phyloP scores from a whole-genome alignment of 2,329 filamentous ascomycete species.

The Sporothrix luriei region DNA sequence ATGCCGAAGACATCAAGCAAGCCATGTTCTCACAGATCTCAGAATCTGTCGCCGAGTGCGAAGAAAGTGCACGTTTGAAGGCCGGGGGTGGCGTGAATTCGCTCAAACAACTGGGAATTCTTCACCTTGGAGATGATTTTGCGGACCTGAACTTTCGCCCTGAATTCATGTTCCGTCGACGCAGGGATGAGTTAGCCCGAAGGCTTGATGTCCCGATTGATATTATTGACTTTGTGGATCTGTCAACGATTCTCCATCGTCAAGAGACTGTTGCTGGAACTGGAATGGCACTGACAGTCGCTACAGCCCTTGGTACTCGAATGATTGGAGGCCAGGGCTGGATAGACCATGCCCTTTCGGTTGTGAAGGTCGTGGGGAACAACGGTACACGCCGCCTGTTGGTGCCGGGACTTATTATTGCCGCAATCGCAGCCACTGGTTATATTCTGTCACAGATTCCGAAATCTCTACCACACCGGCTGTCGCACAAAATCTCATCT shows the following conservation, averaged over 20 bases:
- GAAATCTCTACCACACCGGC: conserved; percentile 79
- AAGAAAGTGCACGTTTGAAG: conserved; percentile 79
- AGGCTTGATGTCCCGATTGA: conserved; percentile 88
- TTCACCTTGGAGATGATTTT: conserved; percentile 87
- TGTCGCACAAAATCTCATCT: conserved; percentile 79
- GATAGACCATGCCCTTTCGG: conserved; percentile 83
- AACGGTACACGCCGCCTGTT: conserved; percentile 80
- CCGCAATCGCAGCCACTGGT: conserved; percentile 71
- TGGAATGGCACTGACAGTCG: conserved; percentile 90
- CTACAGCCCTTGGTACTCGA: conserved; percentile 79
- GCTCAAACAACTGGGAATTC: conserved; percentile 84
- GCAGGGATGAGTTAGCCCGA: conserved; percentile 76
- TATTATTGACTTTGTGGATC: conserved; percentile 90
- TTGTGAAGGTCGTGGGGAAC: conserved; percentile 76
- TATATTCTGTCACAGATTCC: conserved; percentile 89
- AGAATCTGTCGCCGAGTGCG: conserved; percentile 73
- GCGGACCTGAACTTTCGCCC: conserved; percentile 83
- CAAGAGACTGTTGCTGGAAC: conserved; percentile 96
- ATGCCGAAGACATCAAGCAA: conserved; percentile 87
- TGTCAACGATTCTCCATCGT: conserved; percentile 76
- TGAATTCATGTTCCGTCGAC: conserved; percentile 90
- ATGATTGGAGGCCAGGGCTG: conserved; percentile 83
- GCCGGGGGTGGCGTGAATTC: conserved; percentile 79
- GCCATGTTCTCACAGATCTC: conserved; percentile 91
- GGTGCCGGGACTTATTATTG: conserved; percentile 75